Evolutionary conservation across 148 eudicot species (phyloP).

Genomic region (Dysphania ambrosioides): DNA sequence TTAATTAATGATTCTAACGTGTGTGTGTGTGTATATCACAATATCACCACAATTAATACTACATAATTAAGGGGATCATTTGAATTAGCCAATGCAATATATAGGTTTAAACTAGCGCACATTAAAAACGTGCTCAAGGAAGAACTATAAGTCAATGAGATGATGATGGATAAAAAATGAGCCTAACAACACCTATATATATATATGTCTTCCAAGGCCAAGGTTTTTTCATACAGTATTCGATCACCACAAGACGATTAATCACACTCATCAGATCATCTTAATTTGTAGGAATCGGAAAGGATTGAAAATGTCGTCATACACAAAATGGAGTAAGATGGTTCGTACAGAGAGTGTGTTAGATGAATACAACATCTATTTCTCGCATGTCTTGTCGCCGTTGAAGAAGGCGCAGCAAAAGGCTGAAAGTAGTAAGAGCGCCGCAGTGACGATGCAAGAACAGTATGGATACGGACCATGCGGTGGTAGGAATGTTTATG

Average conservation of each 20-base stretch:
- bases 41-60: too few relatives aligned
- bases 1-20: too few relatives aligned
- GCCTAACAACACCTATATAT: conserved; percentile 1
- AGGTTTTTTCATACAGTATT: background rate
- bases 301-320: conserved; percentile 12
- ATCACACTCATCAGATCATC: background rate
- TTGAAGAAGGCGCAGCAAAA: conserved; percentile 12
- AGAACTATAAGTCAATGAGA: too few relatives aligned
- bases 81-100: too few relatives aligned
- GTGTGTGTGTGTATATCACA: too few relatives aligned
- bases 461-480: background rate
- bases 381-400: conserved; percentile 27
- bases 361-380: conserved; percentile 27
- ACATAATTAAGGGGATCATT: too few relatives aligned
- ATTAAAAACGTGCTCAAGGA: background rate
- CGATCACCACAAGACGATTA: background rate
- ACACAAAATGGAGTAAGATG: conserved; percentile 8
- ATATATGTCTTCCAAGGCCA: background rate
- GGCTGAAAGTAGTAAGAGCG: background rate
- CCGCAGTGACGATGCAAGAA: background rate
- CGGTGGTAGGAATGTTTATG: background rate
- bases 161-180: background rate
- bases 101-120: too few relatives aligned
- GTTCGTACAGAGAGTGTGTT: conserved; percentile 28
- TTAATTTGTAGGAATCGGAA: background rate